Percentiles rank a stretch among this genome's conserved stretches.
Conservation (phyloP, 106 monocot species). For the Agapanthus africanus region DNA sequence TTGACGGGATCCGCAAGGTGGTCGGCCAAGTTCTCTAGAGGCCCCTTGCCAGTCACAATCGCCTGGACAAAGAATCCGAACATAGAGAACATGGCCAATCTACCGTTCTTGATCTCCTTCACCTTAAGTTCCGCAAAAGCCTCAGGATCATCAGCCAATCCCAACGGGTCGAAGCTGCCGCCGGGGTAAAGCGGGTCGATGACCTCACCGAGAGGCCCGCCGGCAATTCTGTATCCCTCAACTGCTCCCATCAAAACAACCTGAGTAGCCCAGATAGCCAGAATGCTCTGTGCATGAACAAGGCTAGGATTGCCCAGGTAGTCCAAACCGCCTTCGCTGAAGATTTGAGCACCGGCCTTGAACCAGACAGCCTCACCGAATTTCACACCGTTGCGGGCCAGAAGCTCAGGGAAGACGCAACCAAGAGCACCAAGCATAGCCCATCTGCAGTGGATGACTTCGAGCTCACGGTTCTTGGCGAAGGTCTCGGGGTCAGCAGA, state of each 20-base stretch:
- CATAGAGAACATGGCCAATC: slow-evolving; percentile 41
- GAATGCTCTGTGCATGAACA: slow-evolving; percentile 69
- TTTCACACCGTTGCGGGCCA: slow-evolving; percentile 37
- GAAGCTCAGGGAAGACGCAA: slow-evolving; percentile 32
- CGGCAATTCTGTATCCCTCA: slow-evolving; percentile 61
- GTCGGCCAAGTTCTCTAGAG: slow-evolving; percentile 30
- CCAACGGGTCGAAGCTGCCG: slow-evolving; percentile 38
- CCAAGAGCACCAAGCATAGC: slow-evolving; percentile 19
- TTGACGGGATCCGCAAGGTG: slow-evolving; percentile 33
- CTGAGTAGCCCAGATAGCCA: slow-evolving; percentile 65
- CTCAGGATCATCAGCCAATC: slow-evolving; percentile 36
- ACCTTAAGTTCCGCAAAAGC: slow-evolving; percentile 45
- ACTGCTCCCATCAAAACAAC: slow-evolving; percentile 66
- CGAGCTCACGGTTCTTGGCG: slow-evolving; percentile 29
- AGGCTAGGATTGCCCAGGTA: slow-evolving; percentile 56
- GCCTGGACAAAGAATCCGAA: slow-evolving; percentile 40
- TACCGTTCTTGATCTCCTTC: slow-evolving; percentile 38
- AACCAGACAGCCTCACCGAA: slow-evolving; percentile 47
- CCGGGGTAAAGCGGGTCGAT: slow-evolving; percentile 37
- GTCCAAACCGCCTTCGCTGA: slow-evolving; percentile 42
- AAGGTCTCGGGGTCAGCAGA: slow-evolving; percentile 32
- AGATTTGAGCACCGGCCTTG: slow-evolving; percentile 38
- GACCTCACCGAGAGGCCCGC: slow-evolving; percentile 65
- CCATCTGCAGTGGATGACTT: slow-evolving; percentile 17
- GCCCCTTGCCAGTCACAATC: slow-evolving; percentile 36